phyloP scores from a whole-genome alignment of 1,139 yeast species.

The Pneumocystis murina region DNA sequence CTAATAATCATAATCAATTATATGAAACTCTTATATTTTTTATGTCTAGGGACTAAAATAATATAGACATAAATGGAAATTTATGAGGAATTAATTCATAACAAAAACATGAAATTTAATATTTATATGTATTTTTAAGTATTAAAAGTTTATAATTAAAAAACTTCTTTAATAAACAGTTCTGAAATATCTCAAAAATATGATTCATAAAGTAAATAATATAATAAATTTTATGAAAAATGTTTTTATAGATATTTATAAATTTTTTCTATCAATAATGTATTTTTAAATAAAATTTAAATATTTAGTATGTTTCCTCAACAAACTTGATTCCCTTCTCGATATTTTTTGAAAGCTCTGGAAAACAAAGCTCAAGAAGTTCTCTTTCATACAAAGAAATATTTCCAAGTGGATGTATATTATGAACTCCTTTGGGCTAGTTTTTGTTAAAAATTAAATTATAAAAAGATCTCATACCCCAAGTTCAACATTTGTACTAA shows the following conservation, averaged over 20 bases:
- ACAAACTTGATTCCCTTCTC: constrained; percentile 38
- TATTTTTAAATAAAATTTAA: not conserved
- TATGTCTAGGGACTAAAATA: too few relatives aligned
- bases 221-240: not conserved
- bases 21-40: too few relatives aligned
- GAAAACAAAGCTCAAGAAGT: constrained; percentile 37
- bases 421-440: constrained; percentile 54
- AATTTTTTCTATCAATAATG: not conserved
- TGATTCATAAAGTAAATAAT: not conserved
- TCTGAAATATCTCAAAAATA: too few relatives aligned
- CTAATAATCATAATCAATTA: too few relatives aligned
- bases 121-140: too few relatives aligned
- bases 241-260: not conserved
- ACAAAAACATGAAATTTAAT: too few relatives aligned
- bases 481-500: constrained; percentile 80
- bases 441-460: not conserved
- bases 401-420: constrained; percentile 54
- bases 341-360: constrained; percentile 40
- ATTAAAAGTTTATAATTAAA: too few relatives aligned
- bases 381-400: constrained; percentile 72
- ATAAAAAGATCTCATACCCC: constrained; percentile 27
- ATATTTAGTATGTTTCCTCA: not conserved
- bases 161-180: too few relatives aligned
- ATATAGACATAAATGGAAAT: too few relatives aligned
- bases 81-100: too few relatives aligned